Evolutionary conservation across 2,329 filamentous ascomycete species (phyloP).

Genomic region (Talaromyces pinophilus): DNA sequence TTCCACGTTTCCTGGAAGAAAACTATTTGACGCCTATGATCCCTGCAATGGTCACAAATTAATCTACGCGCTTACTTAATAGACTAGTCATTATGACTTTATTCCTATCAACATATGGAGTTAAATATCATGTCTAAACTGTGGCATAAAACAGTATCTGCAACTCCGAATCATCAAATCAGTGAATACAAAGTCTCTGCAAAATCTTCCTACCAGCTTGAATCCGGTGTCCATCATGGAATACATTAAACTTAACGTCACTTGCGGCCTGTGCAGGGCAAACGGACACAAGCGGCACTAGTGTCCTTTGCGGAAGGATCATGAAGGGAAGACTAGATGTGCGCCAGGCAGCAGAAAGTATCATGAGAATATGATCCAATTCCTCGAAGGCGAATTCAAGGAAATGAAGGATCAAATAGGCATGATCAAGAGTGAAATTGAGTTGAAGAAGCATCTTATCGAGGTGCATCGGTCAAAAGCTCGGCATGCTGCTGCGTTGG

Average conservation of each 20-base stretch:
- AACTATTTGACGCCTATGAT: neutral
- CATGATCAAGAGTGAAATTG: neutral
- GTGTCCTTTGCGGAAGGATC: neutral
- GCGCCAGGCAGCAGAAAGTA: neutral
- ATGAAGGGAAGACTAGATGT: neutral
- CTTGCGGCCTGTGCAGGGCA: neutral
- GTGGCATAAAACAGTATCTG: neutral
- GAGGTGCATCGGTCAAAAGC: neutral
- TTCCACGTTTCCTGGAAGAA: neutral
- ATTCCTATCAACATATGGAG: neutral
- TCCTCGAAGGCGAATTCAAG: neutral
- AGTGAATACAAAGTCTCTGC: neutral
- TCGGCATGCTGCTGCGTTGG: neutral
- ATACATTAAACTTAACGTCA: neutral
- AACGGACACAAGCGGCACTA: neutral
- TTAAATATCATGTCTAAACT: neutral
- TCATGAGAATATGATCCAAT: neutral
- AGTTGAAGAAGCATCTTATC: neutral
- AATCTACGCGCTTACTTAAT: neutral
- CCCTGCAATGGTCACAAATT: neutral
- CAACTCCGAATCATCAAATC: neutral
- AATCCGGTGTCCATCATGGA: neutral
- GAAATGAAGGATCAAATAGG: neutral
- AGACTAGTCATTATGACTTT: neutral
- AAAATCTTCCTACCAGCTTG: neutral